Evolutionary conservation across 2,329 filamentous ascomycete species (phyloP).

Genomic region (Fusarium verrucosum): DNA sequence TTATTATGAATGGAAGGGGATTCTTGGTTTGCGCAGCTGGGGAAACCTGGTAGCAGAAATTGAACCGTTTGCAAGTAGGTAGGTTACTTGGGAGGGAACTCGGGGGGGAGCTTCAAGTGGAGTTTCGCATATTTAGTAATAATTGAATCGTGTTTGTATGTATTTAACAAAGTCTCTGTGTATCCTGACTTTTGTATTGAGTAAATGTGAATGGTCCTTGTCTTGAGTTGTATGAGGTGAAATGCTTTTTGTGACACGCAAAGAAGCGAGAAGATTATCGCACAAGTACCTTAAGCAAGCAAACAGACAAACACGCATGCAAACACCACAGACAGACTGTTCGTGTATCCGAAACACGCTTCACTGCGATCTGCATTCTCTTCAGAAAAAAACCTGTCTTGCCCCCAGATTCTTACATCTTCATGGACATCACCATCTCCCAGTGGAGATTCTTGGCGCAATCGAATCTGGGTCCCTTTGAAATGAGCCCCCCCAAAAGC

Average conservation of each 20-base stretch:
- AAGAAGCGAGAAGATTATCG: slow-evolving; percentile 9
- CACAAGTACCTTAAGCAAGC: background rate
- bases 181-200: background rate
- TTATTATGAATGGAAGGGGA: slow-evolving; percentile 55
- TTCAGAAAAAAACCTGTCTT: background rate
- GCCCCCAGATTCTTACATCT: slow-evolving; percentile 1
- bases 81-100: background rate
- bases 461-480: slow-evolving; percentile 13
- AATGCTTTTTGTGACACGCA: slow-evolving; percentile 26
- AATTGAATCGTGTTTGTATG: background rate
- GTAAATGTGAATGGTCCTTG: background rate
- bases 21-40: slow-evolving; percentile 19
- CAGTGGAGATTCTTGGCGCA: slow-evolving; percentile 29
- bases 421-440: slow-evolving; percentile 21
- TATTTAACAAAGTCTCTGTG: background rate
- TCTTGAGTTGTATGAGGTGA: slow-evolving; percentile 17
- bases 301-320: background rate
- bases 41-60: slow-evolving; percentile 15
- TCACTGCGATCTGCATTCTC: background rate
- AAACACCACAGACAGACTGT: background rate
- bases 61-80: slow-evolving; percentile 24
- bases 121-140: background rate
- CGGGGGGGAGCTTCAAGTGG: slow-evolving; percentile 10
- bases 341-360: background rate
- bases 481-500: slow-evolving; percentile 14